Percentiles rank a stretch among this genome's conserved stretches.
These are phyloP conservation scores for Helianthus tuberosus DNA, from an alignment of 129 eudicot genomes.

Conservation along the genomic window DNA sequence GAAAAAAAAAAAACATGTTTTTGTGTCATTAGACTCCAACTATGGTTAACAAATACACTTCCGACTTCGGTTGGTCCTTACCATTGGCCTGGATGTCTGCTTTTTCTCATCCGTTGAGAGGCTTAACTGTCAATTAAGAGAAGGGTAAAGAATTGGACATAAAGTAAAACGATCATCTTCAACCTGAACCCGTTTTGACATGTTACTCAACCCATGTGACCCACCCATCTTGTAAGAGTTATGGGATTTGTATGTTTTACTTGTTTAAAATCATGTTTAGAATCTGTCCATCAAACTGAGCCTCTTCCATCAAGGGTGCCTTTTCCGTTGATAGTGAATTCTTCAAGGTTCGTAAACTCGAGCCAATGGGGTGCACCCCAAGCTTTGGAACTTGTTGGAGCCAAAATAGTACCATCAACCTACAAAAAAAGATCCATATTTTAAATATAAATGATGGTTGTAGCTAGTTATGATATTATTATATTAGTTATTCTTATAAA, in stretches of 20 bases:
- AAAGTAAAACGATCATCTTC: not conserved
- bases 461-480: not conserved
- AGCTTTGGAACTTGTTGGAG: constrained; percentile 59
- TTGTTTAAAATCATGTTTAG: constrained; percentile 38
- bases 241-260: constrained; percentile 5
- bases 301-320: constrained; percentile 86
- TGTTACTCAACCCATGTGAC: not conserved
- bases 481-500: not conserved
- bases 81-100: constrained; percentile 73
- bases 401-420: constrained; percentile 84
- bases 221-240: not conserved
- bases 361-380: constrained; percentile 83
- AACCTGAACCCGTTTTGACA: not conserved
- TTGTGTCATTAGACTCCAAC: constrained; percentile 11
- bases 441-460: not conserved
- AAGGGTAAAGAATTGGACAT: constrained; percentile 10
- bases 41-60: constrained; percentile 19
- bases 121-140: constrained; percentile 41
- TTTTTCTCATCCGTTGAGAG: constrained; percentile 43
- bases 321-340: constrained; percentile 65
- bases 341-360: constrained; percentile 68
- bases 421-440: constrained; percentile 35
- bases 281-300: constrained; percentile 70
- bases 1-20: not conserved
- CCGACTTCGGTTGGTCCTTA: constrained; percentile 44